Percentiles rank a stretch among this genome's conserved stretches.
Conservation (phyloP, 768 basidiomycete genomes). For the Mycena belliarum region DNA sequence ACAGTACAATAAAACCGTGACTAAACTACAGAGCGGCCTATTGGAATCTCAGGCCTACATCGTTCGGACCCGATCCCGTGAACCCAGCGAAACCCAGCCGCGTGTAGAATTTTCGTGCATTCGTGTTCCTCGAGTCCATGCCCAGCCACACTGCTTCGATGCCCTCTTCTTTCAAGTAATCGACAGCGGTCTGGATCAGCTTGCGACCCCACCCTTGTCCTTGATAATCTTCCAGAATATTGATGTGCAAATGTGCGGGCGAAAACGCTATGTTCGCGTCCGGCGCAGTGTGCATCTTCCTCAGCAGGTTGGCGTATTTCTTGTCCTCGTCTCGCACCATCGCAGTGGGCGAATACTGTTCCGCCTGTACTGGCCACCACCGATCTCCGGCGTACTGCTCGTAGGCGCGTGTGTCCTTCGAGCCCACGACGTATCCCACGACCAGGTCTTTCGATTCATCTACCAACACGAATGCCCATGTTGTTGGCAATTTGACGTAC, state of each 20-base stretch:
- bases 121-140: constrained; percentile 61
- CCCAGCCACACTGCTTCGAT: constrained; percentile 66
- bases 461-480: constrained; percentile 76
- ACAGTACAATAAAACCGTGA: background rate
- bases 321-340: constrained; percentile 44
- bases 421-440: constrained; percentile 73
- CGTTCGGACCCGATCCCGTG: constrained; percentile 48
- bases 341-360: constrained; percentile 48
- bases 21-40: background rate
- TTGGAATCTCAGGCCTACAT: constrained; percentile 58
- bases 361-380: constrained; percentile 70
- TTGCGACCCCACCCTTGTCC: constrained; percentile 70
- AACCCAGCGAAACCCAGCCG: constrained; percentile 62
- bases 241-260: constrained; percentile 75
- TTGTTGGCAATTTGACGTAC: constrained; percentile 66
- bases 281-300: constrained; percentile 44
- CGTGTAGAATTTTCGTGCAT: constrained; percentile 62
- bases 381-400: constrained; percentile 52
- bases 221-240: constrained; percentile 69
- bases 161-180: constrained; percentile 51
- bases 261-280: constrained; percentile 64
- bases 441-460: constrained; percentile 44
- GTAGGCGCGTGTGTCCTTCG: constrained; percentile 66
- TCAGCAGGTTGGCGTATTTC: constrained; percentile 41
- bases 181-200: constrained; percentile 56